Conservation (phyloP, 116 monocot genomes). For the Phalaenopsis hybrid region DNA sequence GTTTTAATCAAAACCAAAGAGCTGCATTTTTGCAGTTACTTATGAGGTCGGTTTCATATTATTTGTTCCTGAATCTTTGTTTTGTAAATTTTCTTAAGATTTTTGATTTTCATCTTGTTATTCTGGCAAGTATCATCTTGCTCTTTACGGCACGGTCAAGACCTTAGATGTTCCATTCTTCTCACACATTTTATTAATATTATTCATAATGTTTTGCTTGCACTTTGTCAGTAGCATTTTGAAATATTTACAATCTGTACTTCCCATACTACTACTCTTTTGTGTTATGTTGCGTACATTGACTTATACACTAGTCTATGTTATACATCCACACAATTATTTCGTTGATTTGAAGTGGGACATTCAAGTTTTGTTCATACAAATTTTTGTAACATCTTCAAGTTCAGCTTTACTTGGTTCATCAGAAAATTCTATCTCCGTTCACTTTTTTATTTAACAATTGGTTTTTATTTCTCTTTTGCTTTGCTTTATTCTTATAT, state of each 20-base stretch:
- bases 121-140: neutral
- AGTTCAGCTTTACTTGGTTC: neutral
- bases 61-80: neutral
- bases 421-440: neutral
- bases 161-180: neutral
- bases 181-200: neutral
- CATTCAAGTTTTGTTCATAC: neutral
- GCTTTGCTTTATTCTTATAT: neutral
- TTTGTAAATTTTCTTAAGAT: neutral
- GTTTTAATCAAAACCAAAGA: constrained; percentile 90
- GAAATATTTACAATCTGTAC: neutral
- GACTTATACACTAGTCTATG: neutral
- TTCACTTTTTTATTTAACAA: neutral
- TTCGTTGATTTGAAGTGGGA: neutral
- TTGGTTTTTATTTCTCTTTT: neutral
- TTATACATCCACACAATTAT: neutral
- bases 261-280: too few species aligned
- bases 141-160: neutral
- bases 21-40: constrained; percentile 68
- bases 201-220: neutral
- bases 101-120: neutral
- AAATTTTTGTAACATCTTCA: neutral
- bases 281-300: too few species aligned
- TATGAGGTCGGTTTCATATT: constrained; percentile 51
- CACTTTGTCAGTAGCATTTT: neutral